Evolutionary conservation across 352 stramenopile species (phyloP).

Genomic region (Pythium volutum): DNA sequence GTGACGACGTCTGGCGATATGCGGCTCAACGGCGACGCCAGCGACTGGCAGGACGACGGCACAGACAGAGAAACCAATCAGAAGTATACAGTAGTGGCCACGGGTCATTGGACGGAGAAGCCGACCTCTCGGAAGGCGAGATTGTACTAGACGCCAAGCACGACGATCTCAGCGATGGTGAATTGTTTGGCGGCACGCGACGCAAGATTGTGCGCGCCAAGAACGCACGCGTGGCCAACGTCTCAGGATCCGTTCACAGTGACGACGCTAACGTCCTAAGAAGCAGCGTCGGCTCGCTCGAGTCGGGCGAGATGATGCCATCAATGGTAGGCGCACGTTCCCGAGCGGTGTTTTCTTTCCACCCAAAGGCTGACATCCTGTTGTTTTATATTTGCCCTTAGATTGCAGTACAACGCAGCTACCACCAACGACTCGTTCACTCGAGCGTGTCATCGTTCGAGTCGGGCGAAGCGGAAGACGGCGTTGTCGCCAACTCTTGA

Average conservation of each 20-base stretch:
- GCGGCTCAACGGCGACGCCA: conserved; percentile 1
- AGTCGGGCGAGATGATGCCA: conserved; percentile 54
- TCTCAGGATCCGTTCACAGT: background rate
- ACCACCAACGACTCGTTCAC: conserved; percentile 20
- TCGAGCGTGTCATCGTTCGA: conserved; percentile 33
- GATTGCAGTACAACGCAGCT: conserved; percentile 16
- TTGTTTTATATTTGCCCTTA: background rate
- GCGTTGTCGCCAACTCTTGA: background rate
- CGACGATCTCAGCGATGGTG: conserved; percentile 60
- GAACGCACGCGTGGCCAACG: conserved; percentile 16
- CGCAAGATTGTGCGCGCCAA: conserved; percentile 28
- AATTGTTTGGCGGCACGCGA: conserved; percentile 42
- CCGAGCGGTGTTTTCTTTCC: background rate
- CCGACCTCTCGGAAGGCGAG: conserved; percentile 29
- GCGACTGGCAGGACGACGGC: conserved; percentile 1
- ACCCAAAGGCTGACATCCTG: background rate
- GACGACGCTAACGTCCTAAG: background rate
- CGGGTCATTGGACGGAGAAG: conserved; percentile 1
- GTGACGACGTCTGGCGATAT: conserved; percentile 6
- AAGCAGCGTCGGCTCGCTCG: conserved; percentile 31
- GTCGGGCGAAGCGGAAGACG: conserved; percentile 37
- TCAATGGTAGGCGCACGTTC: conserved; percentile 23
- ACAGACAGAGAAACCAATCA: background rate
- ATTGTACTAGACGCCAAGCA: conserved; percentile 12
- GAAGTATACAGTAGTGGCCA: background rate